phyloP scores from a whole-genome alignment of 345 rosid genomes.

The Bretschneidera sinensis region DNA sequence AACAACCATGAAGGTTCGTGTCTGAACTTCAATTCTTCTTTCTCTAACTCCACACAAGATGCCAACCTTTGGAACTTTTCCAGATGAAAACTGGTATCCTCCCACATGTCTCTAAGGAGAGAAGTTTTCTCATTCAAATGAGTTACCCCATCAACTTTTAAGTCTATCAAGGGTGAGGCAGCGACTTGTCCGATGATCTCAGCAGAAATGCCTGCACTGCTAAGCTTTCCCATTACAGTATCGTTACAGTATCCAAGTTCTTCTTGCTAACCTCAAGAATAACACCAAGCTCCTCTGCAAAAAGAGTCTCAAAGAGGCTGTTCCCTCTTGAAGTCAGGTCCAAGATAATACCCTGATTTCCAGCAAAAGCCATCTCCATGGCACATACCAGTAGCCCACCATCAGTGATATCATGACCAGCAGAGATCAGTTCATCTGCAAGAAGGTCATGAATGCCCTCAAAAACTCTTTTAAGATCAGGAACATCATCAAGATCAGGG shows the following conservation, averaged over 20 bases:
- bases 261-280: slow-evolving; percentile 66
- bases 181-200: slow-evolving; percentile 76
- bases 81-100: slow-evolving; percentile 83
- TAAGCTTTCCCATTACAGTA: slow-evolving; percentile 55
- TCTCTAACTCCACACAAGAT: slow-evolving; percentile 80
- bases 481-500: slow-evolving; percentile 83
- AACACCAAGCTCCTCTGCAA: slow-evolving; percentile 87
- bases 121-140: slow-evolving; percentile 58
- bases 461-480: slow-evolving; percentile 63
- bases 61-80: slow-evolving; percentile 77
- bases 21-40: slow-evolving; percentile 74
- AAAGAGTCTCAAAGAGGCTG: slow-evolving; percentile 70
- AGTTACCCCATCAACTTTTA: slow-evolving; percentile 56
- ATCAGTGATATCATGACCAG: slow-evolving; percentile 94
- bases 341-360: slow-evolving; percentile 64
- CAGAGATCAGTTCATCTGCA: slow-evolving; percentile 53
- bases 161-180: slow-evolving; percentile 39
- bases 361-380: slow-evolving; percentile 94
- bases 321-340: slow-evolving; percentile 52
- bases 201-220: slow-evolving; percentile 36
- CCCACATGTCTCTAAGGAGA: slow-evolving; percentile 83
- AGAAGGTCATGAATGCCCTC: slow-evolving; percentile 69
- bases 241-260: slow-evolving; percentile 48
- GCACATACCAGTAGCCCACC: slow-evolving; percentile 77
- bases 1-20: slow-evolving; percentile 69